Base-by-base conservation (phyloP, 768 basidiomycete genomes). In the Mycena sanguinolenta region DNA sequence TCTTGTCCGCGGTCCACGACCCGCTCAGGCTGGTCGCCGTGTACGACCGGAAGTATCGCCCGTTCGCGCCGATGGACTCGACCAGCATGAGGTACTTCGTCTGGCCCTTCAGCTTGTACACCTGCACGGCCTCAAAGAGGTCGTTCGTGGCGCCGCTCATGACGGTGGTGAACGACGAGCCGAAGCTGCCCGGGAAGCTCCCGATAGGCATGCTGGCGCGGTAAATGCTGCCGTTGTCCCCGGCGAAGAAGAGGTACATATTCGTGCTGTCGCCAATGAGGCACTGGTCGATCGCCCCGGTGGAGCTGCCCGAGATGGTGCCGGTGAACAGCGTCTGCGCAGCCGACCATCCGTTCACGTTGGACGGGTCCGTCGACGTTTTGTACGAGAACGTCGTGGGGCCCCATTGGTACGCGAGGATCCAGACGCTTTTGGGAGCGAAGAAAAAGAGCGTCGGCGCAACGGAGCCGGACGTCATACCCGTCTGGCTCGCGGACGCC, bases 31-130 rank as follows among this genome's bases (percentile, higher is more conserved):
- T 65, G 0, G 67, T 69, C 21, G 72, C 68, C 16, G 72, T 73
- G 62, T 28, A 73, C 13, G 72, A 73, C 53, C 72, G 72, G 72
- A 73, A 73, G 63, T 73, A 73, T 36, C 67, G 62, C 53, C 72
- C 72, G 58, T 65, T 63, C 21, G 67, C 57, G 7, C 72, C 72
- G 46, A 73, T 73, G 42, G 55, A 62, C 44, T 73, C 72, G 63
- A 73, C 64, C 49, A 73, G 55, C 62, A 73, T 64, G 57, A 73
- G 68, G 19, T 32, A 73, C 57, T 65, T 2, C 34, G n/a, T 66
- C 50, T 61, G 67, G 52, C 67, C 67, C 46, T 59, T 44, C 36
- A 73, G 10, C 34, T 1, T 32, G 68, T 73, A 73, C 38, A 73
- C 72, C 58, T 73, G 55, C 16, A 68, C 63, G 19, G 72, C 72